Evolutionary conservation across 331 rosid genomes (phyloP).

Genomic region (Telfairia occidentalis): DNA sequence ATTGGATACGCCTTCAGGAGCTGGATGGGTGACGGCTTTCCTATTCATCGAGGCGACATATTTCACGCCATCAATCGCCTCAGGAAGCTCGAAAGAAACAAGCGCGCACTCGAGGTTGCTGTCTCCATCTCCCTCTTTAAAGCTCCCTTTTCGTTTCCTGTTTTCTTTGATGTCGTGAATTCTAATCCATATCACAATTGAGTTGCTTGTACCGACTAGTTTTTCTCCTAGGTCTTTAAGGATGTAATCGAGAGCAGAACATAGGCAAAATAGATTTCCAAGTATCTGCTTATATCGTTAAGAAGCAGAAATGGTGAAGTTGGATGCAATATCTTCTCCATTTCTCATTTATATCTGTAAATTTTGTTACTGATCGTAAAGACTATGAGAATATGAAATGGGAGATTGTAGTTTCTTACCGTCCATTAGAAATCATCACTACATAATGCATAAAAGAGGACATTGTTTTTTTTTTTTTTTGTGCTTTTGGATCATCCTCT

Average conservation of each 20-base stretch:
- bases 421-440: neutral
- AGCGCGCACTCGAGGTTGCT: conserved; percentile 75
- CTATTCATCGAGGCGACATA: conserved; percentile 58
- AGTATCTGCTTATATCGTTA: neutral
- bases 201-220: neutral
- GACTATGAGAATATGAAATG: neutral
- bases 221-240: neutral
- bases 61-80: conserved; percentile 84
- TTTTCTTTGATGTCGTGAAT: neutral
- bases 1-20: conserved; percentile 60
- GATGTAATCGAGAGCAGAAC: neutral
- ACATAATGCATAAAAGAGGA: neutral
- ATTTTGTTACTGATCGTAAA: neutral
- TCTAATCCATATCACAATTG: neutral
- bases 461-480: neutral
- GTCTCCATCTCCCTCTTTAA: neutral
- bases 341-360: too few species aligned
- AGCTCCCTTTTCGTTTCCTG: neutral
- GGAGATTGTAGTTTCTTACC: neutral
- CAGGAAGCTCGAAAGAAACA: conserved; percentile 59
- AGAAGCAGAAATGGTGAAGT: neutral
- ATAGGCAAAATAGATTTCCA: neutral
- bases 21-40: conserved; percentile 92
- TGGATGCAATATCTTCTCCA: neutral
- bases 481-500: neutral